phyloP scores from a whole-genome alignment of 345 rosid species.

The Citrus glauca region DNA sequence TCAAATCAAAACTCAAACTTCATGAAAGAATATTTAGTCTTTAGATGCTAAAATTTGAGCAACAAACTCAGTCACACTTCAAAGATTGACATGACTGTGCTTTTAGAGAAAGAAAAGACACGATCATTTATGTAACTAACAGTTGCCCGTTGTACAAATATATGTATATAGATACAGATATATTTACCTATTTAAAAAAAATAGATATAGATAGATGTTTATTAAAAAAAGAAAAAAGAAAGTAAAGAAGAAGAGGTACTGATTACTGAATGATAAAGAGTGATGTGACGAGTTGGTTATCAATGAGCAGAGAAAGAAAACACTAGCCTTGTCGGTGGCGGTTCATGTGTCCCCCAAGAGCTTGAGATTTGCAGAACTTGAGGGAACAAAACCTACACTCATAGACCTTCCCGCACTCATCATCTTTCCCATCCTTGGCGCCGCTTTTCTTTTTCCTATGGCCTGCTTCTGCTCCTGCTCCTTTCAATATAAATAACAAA shows the following conservation, averaged over 20 bases:
- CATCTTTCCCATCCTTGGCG: slow-evolving; percentile 79
- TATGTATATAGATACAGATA: too few relatives aligned
- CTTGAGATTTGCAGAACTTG: slow-evolving; percentile 99
- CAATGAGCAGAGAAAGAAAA: background rate
- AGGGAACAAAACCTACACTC: slow-evolving; percentile 99
- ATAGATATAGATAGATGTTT: too few relatives aligned
- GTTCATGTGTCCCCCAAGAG: slow-evolving; percentile 99
- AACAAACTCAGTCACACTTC: slow-evolving; percentile 23
- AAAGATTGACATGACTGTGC: slow-evolving; percentile 32
- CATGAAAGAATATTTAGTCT: background rate
- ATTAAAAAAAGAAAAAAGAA: too few relatives aligned
- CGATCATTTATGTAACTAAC: too few relatives aligned
- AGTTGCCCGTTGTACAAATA: background rate
- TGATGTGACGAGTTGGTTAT: background rate
- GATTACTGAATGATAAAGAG: background rate
- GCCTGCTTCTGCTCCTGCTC: slow-evolving; percentile 21
- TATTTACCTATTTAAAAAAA: too few relatives aligned
- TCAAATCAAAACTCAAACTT: slow-evolving; percentile 28
- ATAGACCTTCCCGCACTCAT: slow-evolving; percentile 83
- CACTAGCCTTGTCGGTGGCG: slow-evolving; percentile 96
- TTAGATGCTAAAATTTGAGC: background rate
- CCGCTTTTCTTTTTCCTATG: slow-evolving; percentile 59
- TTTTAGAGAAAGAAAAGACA: slow-evolving; percentile 1
- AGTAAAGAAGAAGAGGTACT: background rate
- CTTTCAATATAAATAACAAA: background rate